Evolutionary conservation across 371 early-diverging fungal genomes (phyloP).

Genomic region (Racocetra persica): DNA sequence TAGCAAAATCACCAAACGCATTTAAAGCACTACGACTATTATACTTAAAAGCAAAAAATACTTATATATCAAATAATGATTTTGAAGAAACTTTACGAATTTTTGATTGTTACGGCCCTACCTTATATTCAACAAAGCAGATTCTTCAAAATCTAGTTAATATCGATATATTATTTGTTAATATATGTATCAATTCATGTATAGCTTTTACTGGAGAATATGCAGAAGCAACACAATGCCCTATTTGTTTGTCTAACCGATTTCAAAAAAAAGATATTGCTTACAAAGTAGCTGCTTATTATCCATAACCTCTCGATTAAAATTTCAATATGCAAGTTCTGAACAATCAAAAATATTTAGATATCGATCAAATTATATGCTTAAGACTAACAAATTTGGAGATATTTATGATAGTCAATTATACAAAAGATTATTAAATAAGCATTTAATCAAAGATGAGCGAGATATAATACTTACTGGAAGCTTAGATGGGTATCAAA

Average conservation of each 20-base stretch:
- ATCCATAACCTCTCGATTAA: background rate
- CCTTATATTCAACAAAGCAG: background rate
- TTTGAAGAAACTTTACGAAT: no score
- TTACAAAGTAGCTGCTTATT: background rate
- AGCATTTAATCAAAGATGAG: background rate
- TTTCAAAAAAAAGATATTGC: background rate
- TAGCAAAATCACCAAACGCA: no score
- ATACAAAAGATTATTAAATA: background rate
- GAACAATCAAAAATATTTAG: background rate
- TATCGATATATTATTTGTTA: background rate
- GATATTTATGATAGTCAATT: background rate
- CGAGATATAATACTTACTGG: background rate
- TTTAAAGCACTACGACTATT: no score
- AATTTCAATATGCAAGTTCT: background rate
- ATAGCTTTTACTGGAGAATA: background rate
- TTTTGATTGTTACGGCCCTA: no score
- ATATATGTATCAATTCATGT: constrained; percentile 20
- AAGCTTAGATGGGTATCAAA: constrained; percentile 9
- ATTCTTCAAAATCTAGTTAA: background rate
- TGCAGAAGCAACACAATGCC: background rate
- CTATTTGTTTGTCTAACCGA: background rate
- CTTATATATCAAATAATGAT: no score
- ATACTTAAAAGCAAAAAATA: no score
- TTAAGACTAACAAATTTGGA: no score
- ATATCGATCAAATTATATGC: background rate